Base-by-base conservation (phyloP, 2,329 filamentous ascomycete genomes). In the Thelonectria olida region DNA sequence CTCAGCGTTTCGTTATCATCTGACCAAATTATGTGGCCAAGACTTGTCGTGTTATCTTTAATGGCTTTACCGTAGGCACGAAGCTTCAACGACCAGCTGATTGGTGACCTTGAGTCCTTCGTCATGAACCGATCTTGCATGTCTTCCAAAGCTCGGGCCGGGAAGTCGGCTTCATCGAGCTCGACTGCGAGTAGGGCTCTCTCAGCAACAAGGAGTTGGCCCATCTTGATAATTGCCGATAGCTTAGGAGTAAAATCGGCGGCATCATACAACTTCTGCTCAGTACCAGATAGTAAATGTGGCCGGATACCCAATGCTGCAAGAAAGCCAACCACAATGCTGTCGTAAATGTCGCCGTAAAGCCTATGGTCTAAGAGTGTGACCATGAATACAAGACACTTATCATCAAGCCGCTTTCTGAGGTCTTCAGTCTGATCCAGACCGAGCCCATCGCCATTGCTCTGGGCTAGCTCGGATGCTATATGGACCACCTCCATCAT, bases 191-290 rank as follows among this genome's bases (percentile, higher is more conserved):
- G 38, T 41, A 41, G 10, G 10, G 36, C 38, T n/a, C 38, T 10
- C 38, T 41, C n/a, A 19, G 38, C 38, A 41, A 47, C 19, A 25
- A 47, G 42, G 9, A 47, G 15, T 47, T 47, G 42, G n/a, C 28
- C 25, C 47, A 50, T 50, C 13, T 50, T 50, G 20, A 81, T 87
- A 54, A 44, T 25, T 44, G 50, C 49, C 22, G 10, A 44, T 19
- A 54, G 19, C 12, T 39, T 27, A 5, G 17, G 23, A 27, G 13
- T 22, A 44, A 28, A 42, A 19, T 25, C 31, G 25, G 23, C 36
- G 13, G 17, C 17, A 49, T 47, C 19, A 28, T 47, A 47, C 13
- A 47, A 19, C n/a, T 19, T 19, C 10, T 41, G 17, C 17, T 19
- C 5, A 41, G n/a, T 41, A 17, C 38, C n/a, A 12, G 15, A 41